Conservation (phyloP, 192 early-diverging fungal species). For the Umbelopsis ramanniana region DNA sequence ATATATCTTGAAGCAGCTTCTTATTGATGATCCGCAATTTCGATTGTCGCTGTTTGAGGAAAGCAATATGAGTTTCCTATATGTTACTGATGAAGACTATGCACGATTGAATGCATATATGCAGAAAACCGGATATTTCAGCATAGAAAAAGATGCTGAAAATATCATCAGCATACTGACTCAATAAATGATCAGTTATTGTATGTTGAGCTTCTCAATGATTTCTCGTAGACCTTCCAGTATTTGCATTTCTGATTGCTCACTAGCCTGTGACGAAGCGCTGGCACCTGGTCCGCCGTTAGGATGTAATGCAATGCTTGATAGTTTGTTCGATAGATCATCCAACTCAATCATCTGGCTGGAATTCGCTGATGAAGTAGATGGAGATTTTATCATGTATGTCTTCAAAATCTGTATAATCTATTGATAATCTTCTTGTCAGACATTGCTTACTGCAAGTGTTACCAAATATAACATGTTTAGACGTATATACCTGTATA, state of each 20-base stretch:
- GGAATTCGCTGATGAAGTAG: not conserved
- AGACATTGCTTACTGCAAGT: not conserved
- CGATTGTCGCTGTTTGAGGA: constrained; percentile 18
- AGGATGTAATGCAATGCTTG: constrained; percentile 16
- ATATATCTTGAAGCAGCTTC: constrained; percentile 24
- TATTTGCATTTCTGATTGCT: not conserved
- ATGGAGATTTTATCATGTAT: constrained; percentile 16
- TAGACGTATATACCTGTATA: not conserved
- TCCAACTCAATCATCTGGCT: constrained; percentile 20
- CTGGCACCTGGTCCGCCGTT: not conserved
- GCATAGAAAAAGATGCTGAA: constrained; percentile 5
- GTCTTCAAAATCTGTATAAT: constrained; percentile 37
- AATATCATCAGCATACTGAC: not conserved
- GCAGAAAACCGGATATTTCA: constrained; percentile 19
- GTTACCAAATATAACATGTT: not conserved
- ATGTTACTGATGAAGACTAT: constrained; percentile 27
- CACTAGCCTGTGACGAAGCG: not conserved
- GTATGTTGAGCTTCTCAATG: constrained; percentile 3
- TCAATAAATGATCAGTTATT: not conserved
- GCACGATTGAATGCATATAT: not conserved
- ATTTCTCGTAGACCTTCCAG: constrained; percentile 1
- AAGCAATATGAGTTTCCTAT: constrained; percentile 1
- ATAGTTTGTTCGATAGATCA: constrained; percentile 24
- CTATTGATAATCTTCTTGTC: constrained; percentile 7
- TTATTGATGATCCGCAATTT: constrained; percentile 12